Percentiles rank a stretch among this genome's conserved stretches.
phyloP scores from a whole-genome alignment of 1,139 yeast genomes.

The Blastobotrys ciferrii region DNA sequence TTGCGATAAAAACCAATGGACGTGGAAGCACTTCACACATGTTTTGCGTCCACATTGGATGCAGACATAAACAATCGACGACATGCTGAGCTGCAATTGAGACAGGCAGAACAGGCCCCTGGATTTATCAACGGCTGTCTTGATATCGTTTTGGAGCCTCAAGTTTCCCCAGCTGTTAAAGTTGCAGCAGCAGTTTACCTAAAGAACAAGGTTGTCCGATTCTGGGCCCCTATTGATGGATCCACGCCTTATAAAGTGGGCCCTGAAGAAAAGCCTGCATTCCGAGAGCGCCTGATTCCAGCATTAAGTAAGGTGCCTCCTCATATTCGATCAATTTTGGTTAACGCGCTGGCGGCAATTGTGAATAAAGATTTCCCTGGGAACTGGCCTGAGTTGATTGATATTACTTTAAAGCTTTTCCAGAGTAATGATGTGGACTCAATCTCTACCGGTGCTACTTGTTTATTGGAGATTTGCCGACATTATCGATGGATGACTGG shows the following conservation, averaged over 20 bases:
- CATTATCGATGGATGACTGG: conserved; percentile 76
- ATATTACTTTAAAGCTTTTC: conserved; percentile 57
- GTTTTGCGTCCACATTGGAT: conserved; percentile 79
- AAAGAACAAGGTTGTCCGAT: conserved; percentile 67
- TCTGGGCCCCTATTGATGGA: conserved; percentile 53
- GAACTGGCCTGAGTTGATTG: conserved; percentile 68
- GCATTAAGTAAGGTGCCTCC: conserved; percentile 46
- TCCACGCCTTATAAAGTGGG: conserved; percentile 44
- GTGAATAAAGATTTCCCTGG: conserved; percentile 67
- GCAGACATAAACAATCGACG: conserved; percentile 61
- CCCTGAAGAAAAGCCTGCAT: conserved; percentile 66
- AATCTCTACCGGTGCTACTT: conserved; percentile 72
- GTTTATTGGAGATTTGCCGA: conserved; percentile 72
- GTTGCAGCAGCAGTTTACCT: conserved; percentile 85
- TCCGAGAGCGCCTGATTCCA: conserved; percentile 59
- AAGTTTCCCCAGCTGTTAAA: conserved; percentile 56
- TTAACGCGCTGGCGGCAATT: conserved; percentile 67
- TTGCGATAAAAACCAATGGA: conserved; percentile 50
- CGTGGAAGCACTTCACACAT: conserved; percentile 60
- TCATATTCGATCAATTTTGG: conserved; percentile 53
- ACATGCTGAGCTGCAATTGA: conserved; percentile 68
- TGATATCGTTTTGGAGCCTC: conserved; percentile 61
- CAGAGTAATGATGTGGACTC: conserved; percentile 52
- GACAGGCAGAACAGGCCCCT: conserved; percentile 52
- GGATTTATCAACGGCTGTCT: conserved; percentile 86